Evolutionary conservation across 2,329 filamentous ascomycete genomes (phyloP).

Genomic region (Waltergamsia citrina): DNA sequence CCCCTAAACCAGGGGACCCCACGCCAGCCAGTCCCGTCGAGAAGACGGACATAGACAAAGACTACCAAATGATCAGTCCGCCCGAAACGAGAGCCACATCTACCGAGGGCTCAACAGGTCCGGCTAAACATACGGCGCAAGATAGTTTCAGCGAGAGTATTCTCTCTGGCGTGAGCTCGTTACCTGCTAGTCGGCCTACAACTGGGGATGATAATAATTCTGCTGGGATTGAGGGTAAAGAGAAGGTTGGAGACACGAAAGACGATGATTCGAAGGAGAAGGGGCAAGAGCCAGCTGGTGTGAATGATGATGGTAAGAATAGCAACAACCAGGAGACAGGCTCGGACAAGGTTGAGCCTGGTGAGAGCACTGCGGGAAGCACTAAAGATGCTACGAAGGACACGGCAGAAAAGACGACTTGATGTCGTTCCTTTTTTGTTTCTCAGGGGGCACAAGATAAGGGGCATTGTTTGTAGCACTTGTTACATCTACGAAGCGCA

Average conservation of each 20-base stretch:
- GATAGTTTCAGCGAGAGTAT: conserved; percentile 35
- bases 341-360: too few relatives aligned
- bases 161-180: conserved; percentile 26
- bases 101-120: conserved; percentile 14
- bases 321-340: too few relatives aligned
- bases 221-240: too few relatives aligned
- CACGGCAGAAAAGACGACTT: too few relatives aligned
- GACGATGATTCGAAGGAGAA: neutral
- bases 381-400: too few relatives aligned
- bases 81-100: conserved; percentile 16
- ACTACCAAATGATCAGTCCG: conserved; percentile 24
- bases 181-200: conserved; percentile 8
- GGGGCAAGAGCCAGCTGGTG: neutral
- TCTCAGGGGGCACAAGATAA: too few relatives aligned
- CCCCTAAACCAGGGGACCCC: conserved; percentile 16
- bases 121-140: conserved; percentile 23
- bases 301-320: too few relatives aligned
- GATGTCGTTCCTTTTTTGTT: too few relatives aligned
- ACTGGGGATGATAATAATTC: too few relatives aligned
- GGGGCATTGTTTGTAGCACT: too few relatives aligned
- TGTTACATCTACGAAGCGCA: too few relatives aligned
- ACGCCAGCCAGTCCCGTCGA: conserved; percentile 20
- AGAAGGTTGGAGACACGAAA: neutral
- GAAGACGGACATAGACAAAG: conserved; percentile 18
- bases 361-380: too few relatives aligned